Conservation (phyloP, 257 asterid species). For the Datura wrightii region DNA sequence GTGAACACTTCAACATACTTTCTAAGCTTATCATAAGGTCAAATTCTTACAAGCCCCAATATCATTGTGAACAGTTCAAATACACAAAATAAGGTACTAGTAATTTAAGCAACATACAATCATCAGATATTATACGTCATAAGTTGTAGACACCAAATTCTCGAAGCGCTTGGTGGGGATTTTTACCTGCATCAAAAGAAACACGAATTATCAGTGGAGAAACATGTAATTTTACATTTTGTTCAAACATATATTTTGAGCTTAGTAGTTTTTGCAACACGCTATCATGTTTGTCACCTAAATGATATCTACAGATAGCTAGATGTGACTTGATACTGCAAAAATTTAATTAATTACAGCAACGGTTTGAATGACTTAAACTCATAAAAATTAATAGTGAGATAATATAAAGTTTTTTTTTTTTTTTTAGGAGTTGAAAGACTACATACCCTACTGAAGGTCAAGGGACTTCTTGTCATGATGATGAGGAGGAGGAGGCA, state of each 20-base stretch:
- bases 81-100: background rate
- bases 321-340: background rate
- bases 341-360: background rate
- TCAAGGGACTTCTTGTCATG: slow-evolving; percentile 64
- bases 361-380: background rate
- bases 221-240: background rate
- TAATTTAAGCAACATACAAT: background rate
- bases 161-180: background rate
- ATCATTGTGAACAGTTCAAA: background rate
- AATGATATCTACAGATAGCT: background rate
- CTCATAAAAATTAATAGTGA: background rate
- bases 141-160: background rate
- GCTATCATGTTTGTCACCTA: background rate
- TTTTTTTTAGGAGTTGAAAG: background rate
- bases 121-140: background rate
- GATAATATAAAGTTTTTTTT: no score
- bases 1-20: background rate
- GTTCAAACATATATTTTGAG: background rate
- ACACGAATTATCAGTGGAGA: background rate
- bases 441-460: slow-evolving; percentile 40
- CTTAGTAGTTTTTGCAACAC: background rate
- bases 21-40: background rate
- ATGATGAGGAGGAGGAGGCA: slow-evolving; percentile 30
- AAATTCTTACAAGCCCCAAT: background rate
- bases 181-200: background rate